Evolutionary conservation across 2,329 filamentous ascomycete species (phyloP).

Genomic region (Lachnum nothofagi): DNA sequence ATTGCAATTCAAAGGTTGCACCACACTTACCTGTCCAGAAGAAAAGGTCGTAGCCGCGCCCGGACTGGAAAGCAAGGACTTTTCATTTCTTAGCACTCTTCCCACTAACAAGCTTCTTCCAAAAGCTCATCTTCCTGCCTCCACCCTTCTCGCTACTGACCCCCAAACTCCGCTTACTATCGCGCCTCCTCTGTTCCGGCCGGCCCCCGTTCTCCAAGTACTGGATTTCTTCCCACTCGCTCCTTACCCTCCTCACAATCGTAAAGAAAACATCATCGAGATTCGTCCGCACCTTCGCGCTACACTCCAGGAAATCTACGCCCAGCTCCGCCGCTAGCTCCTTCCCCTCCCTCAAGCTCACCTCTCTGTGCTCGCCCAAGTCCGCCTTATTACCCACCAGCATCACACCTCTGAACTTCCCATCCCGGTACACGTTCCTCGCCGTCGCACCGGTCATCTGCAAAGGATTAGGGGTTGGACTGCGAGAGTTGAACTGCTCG

Average conservation of each 20-base stretch:
- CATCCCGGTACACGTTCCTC: too few relatives aligned
- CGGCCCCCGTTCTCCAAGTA: too few relatives aligned
- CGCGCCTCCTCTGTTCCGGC: too few relatives aligned
- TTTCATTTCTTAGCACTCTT: too few relatives aligned
- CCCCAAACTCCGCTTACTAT: too few relatives aligned
- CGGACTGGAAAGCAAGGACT: too few relatives aligned
- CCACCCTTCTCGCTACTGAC: not conserved
- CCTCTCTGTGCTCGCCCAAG: constrained; percentile 2
- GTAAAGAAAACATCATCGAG: constrained; percentile 36
- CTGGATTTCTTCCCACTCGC: not conserved
- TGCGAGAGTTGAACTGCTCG: not conserved
- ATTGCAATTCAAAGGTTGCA: too few relatives aligned
- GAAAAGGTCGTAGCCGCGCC: too few relatives aligned
- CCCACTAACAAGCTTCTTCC: too few relatives aligned
- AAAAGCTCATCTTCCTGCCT: not conserved
- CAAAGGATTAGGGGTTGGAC: too few relatives aligned
- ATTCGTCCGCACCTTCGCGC: constrained; percentile 8
- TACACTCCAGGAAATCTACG: constrained; percentile 11
- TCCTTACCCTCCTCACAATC: not conserved
- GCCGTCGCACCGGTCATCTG: not conserved
- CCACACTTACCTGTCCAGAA: too few relatives aligned
- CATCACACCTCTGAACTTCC: not conserved
- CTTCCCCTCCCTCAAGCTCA: constrained; percentile 6
- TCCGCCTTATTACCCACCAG: constrained; percentile 12
- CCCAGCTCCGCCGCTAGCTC: constrained; percentile 10